Conservation (phyloP, 1,284 basidiomycete genomes). For the Tremellales sp. region DNA sequence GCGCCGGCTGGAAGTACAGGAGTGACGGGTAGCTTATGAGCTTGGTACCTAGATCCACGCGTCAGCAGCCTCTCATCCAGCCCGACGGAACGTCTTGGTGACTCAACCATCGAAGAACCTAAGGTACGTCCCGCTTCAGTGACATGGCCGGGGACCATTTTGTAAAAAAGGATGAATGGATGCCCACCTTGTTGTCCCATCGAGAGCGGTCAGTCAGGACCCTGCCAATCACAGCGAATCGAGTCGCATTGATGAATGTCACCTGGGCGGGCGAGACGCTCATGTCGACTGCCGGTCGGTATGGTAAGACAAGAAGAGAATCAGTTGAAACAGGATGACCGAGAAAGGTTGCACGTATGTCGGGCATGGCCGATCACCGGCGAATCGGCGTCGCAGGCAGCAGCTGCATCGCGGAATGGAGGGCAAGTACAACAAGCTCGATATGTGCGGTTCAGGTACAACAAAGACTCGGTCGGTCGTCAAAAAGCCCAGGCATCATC, state of each 20-base stretch:
- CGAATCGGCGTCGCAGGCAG: too few relatives aligned
- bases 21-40: slow-evolving; percentile 51
- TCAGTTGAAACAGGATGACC: too few relatives aligned
- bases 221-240: slow-evolving; percentile 40
- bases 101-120: slow-evolving; percentile 54
- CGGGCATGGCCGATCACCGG: too few relatives aligned
- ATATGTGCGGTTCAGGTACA: too few relatives aligned
- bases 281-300: not conserved
- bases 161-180: too few relatives aligned
- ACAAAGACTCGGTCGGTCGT: too few relatives aligned
- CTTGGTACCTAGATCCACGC: slow-evolving; percentile 61
- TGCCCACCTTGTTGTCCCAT: slow-evolving; percentile 41
- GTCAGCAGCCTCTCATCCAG: not conserved
- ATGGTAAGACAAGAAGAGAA: too few relatives aligned
- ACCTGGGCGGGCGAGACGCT: slow-evolving; percentile 26
- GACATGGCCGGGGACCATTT: too few relatives aligned
- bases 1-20: slow-evolving; percentile 50
- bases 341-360: too few relatives aligned
- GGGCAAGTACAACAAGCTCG: too few relatives aligned
- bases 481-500: too few relatives aligned
- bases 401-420: too few relatives aligned
- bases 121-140: not conserved
- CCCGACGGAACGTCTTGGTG: slow-evolving; percentile 1
- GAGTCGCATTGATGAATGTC: slow-evolving; percentile 34
- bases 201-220: slow-evolving; percentile 31